Evolutionary conservation across 768 basidiomycete genomes (phyloP), one percentile per base, ranked within the genome.

Genomic region (Amanita rubescens): DNA sequence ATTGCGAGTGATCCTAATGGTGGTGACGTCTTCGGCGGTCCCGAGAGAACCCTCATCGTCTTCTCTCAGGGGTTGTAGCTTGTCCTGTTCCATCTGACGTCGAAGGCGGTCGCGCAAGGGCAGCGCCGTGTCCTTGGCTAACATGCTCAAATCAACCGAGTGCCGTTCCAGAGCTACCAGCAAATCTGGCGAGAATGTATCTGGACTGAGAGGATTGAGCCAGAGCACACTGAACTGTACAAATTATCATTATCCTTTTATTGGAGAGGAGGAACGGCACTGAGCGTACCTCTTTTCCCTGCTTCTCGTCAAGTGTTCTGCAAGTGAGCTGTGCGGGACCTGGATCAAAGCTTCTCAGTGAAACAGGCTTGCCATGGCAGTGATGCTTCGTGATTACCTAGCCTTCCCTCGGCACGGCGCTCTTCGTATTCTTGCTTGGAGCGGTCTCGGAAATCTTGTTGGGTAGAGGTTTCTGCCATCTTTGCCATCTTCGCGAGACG

Each of bases 211-310:
- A 2, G 88, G 83, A 62, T 91, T 80, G 50, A 94, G 73, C 82
- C 85, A 90, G 24, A 90, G 71, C 30, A 87, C 79, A 61, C 92
- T 90, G 67, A 91, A 90, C 91, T 94, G 61, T 55, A 46, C n/a
- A 55, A 48, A 24, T 20, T 48, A 49, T 39, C 19, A 39, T 49
- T 45, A 17, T 49, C n/a, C n/a, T n/a, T n/a, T n/a, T 24, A 15
- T 51, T 6, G 58, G 24, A 20, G 25, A 32, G 27, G 48, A 7
- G 32, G 12, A 24, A 20, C 35, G 49, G 50, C 22, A 33, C 15
- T 37, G 47, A 56, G 60, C 49, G 33, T 55, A 86, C 87, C 69
- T 77, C 66, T 60, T 81, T 81, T 41, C 82, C 87, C 10, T 76
- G 75, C 62, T 80, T 77, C 64, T 90, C 90, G 67, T 94, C 91